Evolutionary conservation across 441 rosid genomes (phyloP).

Genomic region (Erodium trifolium): DNA sequence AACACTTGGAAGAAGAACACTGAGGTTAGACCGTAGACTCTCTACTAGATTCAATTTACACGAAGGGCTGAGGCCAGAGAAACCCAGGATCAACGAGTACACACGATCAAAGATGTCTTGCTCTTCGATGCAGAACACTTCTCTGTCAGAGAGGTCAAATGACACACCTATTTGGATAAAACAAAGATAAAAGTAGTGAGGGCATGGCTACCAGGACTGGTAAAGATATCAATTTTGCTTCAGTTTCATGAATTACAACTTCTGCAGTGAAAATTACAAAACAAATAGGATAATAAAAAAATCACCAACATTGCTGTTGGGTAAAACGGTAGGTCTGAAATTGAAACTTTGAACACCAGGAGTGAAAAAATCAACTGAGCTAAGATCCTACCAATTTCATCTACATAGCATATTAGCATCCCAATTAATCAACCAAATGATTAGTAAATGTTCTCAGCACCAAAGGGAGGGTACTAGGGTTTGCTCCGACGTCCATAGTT

Average conservation of each 20-base stretch:
- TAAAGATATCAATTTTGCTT: neutral
- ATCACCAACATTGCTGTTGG: too few relatives aligned
- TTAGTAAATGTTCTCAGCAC: neutral
- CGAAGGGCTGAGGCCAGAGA: conserved; percentile 43
- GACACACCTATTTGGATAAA: conserved; percentile 46
- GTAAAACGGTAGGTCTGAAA: neutral
- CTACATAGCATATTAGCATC: neutral
- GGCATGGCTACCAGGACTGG: neutral
- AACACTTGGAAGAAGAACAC: conserved; percentile 90
- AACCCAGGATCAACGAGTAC: conserved; percentile 52
- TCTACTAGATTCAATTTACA: conserved; percentile 69
- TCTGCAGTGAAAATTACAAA: too few relatives aligned
- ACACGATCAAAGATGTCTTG: conserved; percentile 82
- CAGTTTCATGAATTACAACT: neutral
- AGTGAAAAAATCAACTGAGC: neutral
- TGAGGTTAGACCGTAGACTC: conserved; percentile 78
- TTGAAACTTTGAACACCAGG: neutral
- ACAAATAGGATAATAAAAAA: too few relatives aligned
- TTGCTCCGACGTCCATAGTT: neutral
- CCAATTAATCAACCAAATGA: neutral
- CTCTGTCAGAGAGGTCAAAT: conserved; percentile 86
- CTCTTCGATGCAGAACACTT: conserved; percentile 81
- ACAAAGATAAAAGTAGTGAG: neutral
- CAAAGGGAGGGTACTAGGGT: neutral
- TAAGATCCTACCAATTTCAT: neutral